These are phyloP conservation scores for Stemphylium vesicarium DNA, from an alignment of 2,329 filamentous ascomycete genomes.

Conservation along the genomic window DNA sequence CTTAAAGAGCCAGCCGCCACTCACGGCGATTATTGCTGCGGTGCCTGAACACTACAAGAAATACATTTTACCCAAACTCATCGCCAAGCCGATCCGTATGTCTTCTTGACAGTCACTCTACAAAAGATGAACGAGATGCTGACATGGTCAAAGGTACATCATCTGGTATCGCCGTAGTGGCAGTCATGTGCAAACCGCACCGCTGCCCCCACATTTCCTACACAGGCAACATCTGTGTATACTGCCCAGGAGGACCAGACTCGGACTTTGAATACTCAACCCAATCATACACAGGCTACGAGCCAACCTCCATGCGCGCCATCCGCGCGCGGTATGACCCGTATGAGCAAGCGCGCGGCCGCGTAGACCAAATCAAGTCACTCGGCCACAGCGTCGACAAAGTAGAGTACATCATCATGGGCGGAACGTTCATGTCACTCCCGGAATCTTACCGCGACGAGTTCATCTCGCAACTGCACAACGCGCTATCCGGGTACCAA, in stretches of 20 bases:
- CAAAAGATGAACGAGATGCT: neutral
- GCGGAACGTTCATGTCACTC: slow-evolving; percentile 98
- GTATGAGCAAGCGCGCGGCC: slow-evolving; percentile 93
- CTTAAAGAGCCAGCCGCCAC: slow-evolving; percentile 82
- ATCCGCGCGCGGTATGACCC: slow-evolving; percentile 97
- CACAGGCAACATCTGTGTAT: slow-evolving; percentile 98
- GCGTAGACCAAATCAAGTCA: slow-evolving; percentile 95
- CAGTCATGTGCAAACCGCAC: slow-evolving; percentile 99
- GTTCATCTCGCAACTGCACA: slow-evolving; percentile 95
- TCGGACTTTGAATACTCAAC: slow-evolving; percentile 99
- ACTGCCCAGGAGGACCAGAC: slow-evolving; percentile 95
- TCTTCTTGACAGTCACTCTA: slow-evolving; percentile 17
- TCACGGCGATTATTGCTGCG: slow-evolving; percentile 96
- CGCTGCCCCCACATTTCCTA: slow-evolving; percentile 97
- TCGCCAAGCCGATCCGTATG: slow-evolving; percentile 92
- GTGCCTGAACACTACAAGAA: slow-evolving; percentile 99
- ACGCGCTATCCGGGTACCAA: slow-evolving; percentile 94
- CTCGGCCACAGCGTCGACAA: slow-evolving; percentile 98
- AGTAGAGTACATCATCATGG: slow-evolving; percentile 99
- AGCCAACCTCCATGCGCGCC: slow-evolving; percentile 97
- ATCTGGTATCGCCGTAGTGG: slow-evolving; percentile 95
- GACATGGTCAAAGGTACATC: slow-evolving; percentile 71
- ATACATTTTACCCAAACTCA: slow-evolving; percentile 93
- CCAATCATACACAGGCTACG: slow-evolving; percentile 97
- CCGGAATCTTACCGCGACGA: slow-evolving; percentile 86